phyloP scores from a whole-genome alignment of 2,329 filamentous ascomycete genomes.

The Clarireedia hainanense region DNA sequence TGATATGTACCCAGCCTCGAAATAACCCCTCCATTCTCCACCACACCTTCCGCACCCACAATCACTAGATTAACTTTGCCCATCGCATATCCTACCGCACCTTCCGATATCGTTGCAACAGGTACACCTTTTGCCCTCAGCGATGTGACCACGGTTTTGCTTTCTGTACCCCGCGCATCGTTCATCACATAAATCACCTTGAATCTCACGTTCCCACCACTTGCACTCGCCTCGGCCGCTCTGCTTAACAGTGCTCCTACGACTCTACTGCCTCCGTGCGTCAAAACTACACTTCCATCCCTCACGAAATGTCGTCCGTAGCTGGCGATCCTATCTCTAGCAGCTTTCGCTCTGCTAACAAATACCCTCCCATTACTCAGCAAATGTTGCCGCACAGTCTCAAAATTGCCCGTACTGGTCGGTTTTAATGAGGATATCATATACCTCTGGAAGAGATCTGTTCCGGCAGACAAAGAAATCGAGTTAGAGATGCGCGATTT shows the following conservation, averaged over 20 bases:
- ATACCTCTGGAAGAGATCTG: conserved; percentile 92
- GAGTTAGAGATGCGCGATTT: conserved; percentile 78
- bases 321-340: conserved; percentile 72
- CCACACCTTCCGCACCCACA: conserved; percentile 74
- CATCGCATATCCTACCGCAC: conserved; percentile 73
- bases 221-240: conserved; percentile 57
- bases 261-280: conserved; percentile 79
- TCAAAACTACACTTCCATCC: conserved; percentile 76
- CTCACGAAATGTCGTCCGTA: conserved; percentile 72
- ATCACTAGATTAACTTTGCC: conserved; percentile 62
- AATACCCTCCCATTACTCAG: conserved; percentile 82
- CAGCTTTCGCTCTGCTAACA: conserved; percentile 77
- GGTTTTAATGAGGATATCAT: conserved; percentile 62
- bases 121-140: conserved; percentile 69
- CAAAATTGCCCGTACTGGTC: conserved; percentile 58
- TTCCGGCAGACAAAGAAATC: conserved; percentile 86
- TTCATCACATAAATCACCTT: conserved; percentile 73
- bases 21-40: conserved; percentile 89
- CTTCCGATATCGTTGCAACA: conserved; percentile 72
- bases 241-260: conserved; percentile 69
- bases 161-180: conserved; percentile 49
- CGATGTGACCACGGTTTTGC: conserved; percentile 60
- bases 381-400: conserved; percentile 73
- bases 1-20: conserved; percentile 80
- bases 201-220: conserved; percentile 57